Evolutionary conservation across 2,329 filamentous ascomycete species (phyloP), one percentile per base, ranked within the genome.

Genomic region (Pseudocercospora musae): DNA sequence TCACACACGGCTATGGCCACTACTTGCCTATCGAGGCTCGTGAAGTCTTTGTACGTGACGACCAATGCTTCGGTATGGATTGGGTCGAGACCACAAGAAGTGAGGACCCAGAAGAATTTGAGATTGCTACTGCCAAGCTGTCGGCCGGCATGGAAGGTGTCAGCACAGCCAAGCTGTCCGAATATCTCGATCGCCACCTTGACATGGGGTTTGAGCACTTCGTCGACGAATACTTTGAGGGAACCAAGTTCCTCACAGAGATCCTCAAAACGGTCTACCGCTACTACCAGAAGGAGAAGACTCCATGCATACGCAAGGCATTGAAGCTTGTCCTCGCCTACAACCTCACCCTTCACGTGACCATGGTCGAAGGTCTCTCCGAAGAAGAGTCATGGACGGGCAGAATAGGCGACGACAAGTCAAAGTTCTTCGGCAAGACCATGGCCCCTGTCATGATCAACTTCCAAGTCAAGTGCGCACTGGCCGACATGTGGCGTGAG

Each of bases 381-480:
- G 88, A 91, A 13, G 92, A 96, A 73, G 87, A 92, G 66, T 80
- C 82, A 23, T 82, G 93, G 74, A 84, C 90, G 59, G 94, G 93
- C 67, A 89, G 91, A 80, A 94, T 98, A 67, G 87, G 94, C 57
- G 90, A 95, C 72, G 87, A 91, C 72, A 86, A 89, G 58, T 96
- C 92, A 68, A 95, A 91, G 76, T 97, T 89, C 82, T 89, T 85
- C 71, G 93, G 93, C 73, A 94, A 94, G 82, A 93, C 89, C 37
- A 88, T 96, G 66, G 94, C 94, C 15, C 94, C 94, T 11, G 93
- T 97, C 75, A 96, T 98, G 93, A 96, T 98, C 85, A 98, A 97
- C 83, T 97, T 97, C 86, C 92, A 97, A 81, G 92, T 98, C 82
- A 98, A 98, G 85, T 95, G 91, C 73, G 93, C 93, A 59, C 88